Conservation (phyloP, 139 green algal genomes). For the Parachlorella kessleri region DNA sequence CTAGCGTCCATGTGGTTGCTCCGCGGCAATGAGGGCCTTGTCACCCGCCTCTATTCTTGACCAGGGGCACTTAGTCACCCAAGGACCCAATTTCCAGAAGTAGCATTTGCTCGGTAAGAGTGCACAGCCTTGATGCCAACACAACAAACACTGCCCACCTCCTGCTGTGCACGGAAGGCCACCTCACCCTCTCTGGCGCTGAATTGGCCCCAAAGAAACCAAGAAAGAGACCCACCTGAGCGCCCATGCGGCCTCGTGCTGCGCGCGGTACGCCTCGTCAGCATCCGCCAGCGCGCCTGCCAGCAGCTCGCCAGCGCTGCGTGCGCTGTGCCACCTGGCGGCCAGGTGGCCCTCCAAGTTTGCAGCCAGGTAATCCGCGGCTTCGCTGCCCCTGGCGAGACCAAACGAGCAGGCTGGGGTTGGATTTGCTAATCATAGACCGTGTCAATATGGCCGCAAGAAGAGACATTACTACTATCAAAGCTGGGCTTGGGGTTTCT, state of each 20-base stretch:
- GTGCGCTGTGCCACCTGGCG: conserved; percentile 5
- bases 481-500: no score
- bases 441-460: no score
- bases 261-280: conserved; percentile 49
- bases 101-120: neutral
- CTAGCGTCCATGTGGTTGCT: no score
- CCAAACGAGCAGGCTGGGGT: no score
- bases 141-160: no score
- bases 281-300: conserved; percentile 39
- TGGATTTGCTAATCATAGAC: no score
- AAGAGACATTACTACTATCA: no score
- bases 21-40: no score
- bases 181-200: conserved; percentile 48
- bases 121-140: no score
- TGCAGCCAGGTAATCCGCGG: conserved; percentile 57
- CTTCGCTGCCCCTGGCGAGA: conserved; percentile 44
- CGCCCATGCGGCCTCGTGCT: conserved; percentile 45
- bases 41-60: no score
- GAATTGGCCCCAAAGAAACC: no score
- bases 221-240: neutral
- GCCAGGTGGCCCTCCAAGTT: conserved; percentile 46
- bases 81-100: neutral
- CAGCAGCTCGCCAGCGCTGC: conserved; percentile 38
- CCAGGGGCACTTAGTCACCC: no score
- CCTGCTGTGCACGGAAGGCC: conserved; percentile 46